A percentile compares a stretch with the other conserved stretches of the same genome.
Conservation (phyloP, 805 yeast genomes). For the Wickerhamomyces subpelliculosus region DNA sequence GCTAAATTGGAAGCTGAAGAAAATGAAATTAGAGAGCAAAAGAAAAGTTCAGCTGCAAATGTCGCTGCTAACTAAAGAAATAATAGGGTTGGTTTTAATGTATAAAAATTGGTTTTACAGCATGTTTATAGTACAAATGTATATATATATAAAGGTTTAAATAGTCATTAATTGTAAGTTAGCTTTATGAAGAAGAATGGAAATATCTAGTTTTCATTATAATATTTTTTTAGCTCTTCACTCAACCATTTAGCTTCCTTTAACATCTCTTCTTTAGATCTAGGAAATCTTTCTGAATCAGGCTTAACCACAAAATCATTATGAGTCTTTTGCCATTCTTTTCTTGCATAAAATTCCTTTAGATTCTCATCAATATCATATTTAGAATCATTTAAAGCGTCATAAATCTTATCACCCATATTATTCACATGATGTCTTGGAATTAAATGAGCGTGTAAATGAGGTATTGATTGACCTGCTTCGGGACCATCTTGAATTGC, state of each 20-base stretch:
- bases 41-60: slow-evolving; percentile 1
- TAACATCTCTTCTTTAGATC: slow-evolving; percentile 62
- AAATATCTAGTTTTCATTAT: background rate
- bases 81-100: too few species aligned
- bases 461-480: slow-evolving; percentile 96
- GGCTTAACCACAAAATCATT: slow-evolving; percentile 27
- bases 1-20: slow-evolving; percentile 16
- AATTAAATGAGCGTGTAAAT: slow-evolving; percentile 87
- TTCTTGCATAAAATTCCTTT: slow-evolving; percentile 24
- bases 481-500: slow-evolving; percentile 96
- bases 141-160: too few species aligned
- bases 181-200: too few species aligned
- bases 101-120: too few species aligned
- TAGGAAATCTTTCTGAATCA: slow-evolving; percentile 48
- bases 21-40: slow-evolving; percentile 6
- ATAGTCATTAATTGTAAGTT: too few species aligned
- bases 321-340: slow-evolving; percentile 18
- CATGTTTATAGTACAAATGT: background rate
- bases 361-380: slow-evolving; percentile 29
- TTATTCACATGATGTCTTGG: slow-evolving; percentile 63
- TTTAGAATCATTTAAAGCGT: slow-evolving; percentile 49
- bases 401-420: slow-evolving; percentile 69
- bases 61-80: background rate
- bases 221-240: slow-evolving; percentile 28
- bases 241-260: slow-evolving; percentile 57